Conservation (phyloP, 2,329 filamentous ascomycete genomes). For the Penicillium freii region DNA sequence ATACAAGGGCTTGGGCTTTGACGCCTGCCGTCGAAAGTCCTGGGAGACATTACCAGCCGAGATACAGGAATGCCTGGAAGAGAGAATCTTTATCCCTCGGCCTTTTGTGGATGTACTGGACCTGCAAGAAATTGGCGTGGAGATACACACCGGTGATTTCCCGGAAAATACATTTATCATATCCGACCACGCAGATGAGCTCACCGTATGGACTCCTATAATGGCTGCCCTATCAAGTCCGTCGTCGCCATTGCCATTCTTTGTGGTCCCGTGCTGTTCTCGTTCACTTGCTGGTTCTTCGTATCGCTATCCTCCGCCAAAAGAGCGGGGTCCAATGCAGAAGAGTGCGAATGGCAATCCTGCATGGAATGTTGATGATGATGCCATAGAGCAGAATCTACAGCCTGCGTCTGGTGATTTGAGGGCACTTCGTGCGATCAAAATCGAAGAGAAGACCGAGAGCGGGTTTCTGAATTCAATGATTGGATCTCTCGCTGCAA, state of each 20-base stretch:
- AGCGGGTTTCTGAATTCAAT: slow-evolving; percentile 58
- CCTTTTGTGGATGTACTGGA: slow-evolving; percentile 39
- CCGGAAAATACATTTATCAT: slow-evolving; percentile 79
- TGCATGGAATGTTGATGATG: slow-evolving; percentile 4
- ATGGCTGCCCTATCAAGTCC: slow-evolving; percentile 63
- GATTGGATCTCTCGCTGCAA: slow-evolving; percentile 79
- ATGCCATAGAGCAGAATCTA: slow-evolving; percentile 16
- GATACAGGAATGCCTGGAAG: slow-evolving; percentile 53
- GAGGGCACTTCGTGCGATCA: slow-evolving; percentile 38
- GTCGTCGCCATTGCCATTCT: slow-evolving; percentile 69
- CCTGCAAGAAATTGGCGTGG: slow-evolving; percentile 16
- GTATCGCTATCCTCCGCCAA: slow-evolving; percentile 56
- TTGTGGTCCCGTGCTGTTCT: slow-evolving; percentile 94
- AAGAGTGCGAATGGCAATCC: slow-evolving; percentile 34
- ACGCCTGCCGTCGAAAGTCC: slow-evolving; percentile 79
- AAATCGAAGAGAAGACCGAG: slow-evolving; percentile 30
- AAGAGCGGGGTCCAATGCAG: slow-evolving; percentile 38
- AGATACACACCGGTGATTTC: slow-evolving; percentile 61
- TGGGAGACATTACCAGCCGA: slow-evolving; percentile 69
- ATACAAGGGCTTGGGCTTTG: slow-evolving; percentile 84
- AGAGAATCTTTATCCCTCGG: slow-evolving; percentile 61
- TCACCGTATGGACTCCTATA: slow-evolving; percentile 93
- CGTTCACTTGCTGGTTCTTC: slow-evolving; percentile 74
- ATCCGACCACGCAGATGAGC: slow-evolving; percentile 94
- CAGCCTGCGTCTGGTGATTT: slow-evolving; percentile 43